Percentiles rank a stretch among this genome's conserved stretches.
Conservation (phyloP, 352 stramenopile species). For the Phytopythium oedochilum region DNA sequence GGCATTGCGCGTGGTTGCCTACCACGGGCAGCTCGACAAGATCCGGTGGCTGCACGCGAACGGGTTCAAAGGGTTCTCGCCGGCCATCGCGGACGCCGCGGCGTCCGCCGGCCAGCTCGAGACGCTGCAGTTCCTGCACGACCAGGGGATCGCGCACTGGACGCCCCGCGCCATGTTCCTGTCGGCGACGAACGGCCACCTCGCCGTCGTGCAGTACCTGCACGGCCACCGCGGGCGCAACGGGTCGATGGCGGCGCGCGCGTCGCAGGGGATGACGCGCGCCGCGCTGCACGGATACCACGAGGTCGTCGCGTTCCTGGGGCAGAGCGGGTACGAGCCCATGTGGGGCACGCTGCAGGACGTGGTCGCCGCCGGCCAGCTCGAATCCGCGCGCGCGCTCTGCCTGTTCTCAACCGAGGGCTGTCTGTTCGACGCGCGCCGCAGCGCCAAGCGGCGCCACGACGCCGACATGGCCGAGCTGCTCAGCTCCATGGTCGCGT, state of each 20-base stretch:
- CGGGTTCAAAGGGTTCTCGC: constrained; percentile 19
- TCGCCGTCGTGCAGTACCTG: constrained; percentile 41
- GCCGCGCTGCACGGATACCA: constrained; percentile 19
- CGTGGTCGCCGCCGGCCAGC: constrained; percentile 18
- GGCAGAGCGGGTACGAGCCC: constrained; percentile 14
- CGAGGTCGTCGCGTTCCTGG: constrained; percentile 17
- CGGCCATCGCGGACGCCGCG: constrained; percentile 17
- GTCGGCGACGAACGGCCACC: constrained; percentile 47
- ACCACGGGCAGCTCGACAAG: constrained; percentile 19
- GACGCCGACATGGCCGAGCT: constrained; percentile 15
- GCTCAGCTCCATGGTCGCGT: constrained; percentile 15
- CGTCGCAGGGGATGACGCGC: constrained; percentile 26
- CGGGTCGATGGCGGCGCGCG: constrained; percentile 11
- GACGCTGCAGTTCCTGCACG: constrained; percentile 37
- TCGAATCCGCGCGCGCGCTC: constrained; percentile 18
- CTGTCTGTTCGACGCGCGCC: constrained; percentile 23
- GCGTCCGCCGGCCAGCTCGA: constrained; percentile 28
- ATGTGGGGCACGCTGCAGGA: constrained; percentile 23
- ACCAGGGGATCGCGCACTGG: constrained; percentile 30
- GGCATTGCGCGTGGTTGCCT: constrained; percentile 20
- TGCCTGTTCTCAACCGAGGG: constrained; percentile 26
- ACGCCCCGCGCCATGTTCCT: constrained; percentile 35
- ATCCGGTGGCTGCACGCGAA: constrained; percentile 23
- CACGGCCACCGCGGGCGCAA: constrained; percentile 17
- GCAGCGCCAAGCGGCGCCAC: constrained; percentile 15